Evolutionary conservation across 352 stramenopile species (phyloP), one percentile per base, ranked within the genome.

Genomic region (Pythium sp.): DNA sequence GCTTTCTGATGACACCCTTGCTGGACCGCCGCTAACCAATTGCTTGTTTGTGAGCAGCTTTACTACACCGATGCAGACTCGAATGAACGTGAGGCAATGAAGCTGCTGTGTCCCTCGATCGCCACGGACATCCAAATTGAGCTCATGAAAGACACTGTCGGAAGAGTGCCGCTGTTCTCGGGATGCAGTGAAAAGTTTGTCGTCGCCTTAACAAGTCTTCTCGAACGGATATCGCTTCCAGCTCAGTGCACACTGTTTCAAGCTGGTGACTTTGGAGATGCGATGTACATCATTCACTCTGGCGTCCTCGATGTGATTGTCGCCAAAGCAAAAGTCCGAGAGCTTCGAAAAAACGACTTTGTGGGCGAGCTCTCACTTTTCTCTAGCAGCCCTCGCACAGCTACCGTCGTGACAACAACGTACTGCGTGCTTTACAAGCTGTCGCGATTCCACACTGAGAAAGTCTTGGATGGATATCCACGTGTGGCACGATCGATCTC

Each of bases 241-340:
- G 81, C 86, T 0, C 81, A 92, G 43, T 84, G 67, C 0, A 78
- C 72, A 0, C 64, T 94, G 0, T 94, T 92, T 36, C 68, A 79
- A 51, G 72, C 53, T 3, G 86, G 84, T 2, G 86, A 91, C 11
- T 60, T 68, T 5, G 86, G 86, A 6, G 84, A 92, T 32, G 81
- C 82, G 8, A 89, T 94, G 86, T 94, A 88, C 54, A 89, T 94
- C 56, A 73, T 94, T 20, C 76, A 92, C 36, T 87, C 86, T 0
- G 86, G 84, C 0, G 86, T 94, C 0, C 73, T 92, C 0, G 79
- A 82, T 28, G 76, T 92, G 1, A 72, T 90, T 46, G 75, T 92
- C 46, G 80, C 79, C 5, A 74, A 76, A 0, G 72, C 82, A 2
- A 91, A 79, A 18, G 78, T 94, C 1, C 86, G 86, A 5, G 84